Evolutionary conservation across 148 eudicot species (phyloP), one percentile per base, ranked within the genome.

Genomic region (Simmondsia chinensis): DNA sequence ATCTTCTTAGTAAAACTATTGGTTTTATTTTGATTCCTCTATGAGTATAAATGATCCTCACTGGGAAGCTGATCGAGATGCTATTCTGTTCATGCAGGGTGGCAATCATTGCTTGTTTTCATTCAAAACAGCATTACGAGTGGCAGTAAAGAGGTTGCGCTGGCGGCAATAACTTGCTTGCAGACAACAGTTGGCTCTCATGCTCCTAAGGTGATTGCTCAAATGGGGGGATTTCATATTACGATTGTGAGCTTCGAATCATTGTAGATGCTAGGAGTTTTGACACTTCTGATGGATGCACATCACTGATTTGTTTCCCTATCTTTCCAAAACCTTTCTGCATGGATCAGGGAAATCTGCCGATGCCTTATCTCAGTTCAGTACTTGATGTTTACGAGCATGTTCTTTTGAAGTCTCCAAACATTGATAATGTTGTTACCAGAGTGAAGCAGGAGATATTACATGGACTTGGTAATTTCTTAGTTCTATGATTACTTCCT

Each of bases 391-490:
- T 79, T 24, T 91, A 85, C 61, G 80, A 77, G 65, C 52, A 64
- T 64, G 81, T 75, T 60, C 81, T 89, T 39, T 70, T 63, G 43
- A 66, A 76, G 49, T 68, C 94, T 33, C 60, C 74, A 27, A 68
- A 53, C 36, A 33, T 48, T 42, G 67, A 58, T 52, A 46, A 33
- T 59, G 71, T 73, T 41, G 54, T 77, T 46, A 68, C 54, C 56
- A 85, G 75, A 73, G 84, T 82, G 64, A 85, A 91, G 75, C 95
- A 85, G 72, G 97, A 91, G 79, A 85, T 83, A 65, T 36, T 91
- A 30, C 88, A 72, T 21, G 79, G 88, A 44, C 84, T 91, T 40
- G 97, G 97, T 91, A 85, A 68, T 63, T 33, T 48, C 17, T 29
- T 38, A 1, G 5, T 36, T 24, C 55, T 36, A n/a, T n/a, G n/a